Conservation (phyloP, 1,284 basidiomycete genomes). For the Cryptococcus hybrid region DNA sequence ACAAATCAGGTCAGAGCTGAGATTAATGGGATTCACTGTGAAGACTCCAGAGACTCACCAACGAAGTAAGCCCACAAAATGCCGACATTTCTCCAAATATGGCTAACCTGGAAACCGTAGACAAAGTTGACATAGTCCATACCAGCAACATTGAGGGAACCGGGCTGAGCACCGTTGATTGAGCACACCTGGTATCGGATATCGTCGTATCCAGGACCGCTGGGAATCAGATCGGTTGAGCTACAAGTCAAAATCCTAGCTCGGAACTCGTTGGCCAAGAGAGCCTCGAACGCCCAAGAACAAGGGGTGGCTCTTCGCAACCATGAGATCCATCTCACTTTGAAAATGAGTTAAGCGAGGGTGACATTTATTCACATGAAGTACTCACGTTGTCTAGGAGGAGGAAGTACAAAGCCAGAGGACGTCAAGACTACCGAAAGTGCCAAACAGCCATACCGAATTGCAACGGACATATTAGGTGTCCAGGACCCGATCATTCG, state of each 20-base stretch:
- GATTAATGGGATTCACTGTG: conserved; percentile 35
- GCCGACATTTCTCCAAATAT: conserved; percentile 49
- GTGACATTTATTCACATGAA: conserved; percentile 10
- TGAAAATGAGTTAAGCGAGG: conserved; percentile 42
- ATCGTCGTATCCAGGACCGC: neutral
- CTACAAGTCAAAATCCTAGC: neutral
- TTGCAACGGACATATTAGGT: neutral
- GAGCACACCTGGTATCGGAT: conserved; percentile 52
- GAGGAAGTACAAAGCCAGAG: neutral
- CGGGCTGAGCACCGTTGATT: conserved; percentile 39
- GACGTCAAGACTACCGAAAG: conserved; percentile 33
- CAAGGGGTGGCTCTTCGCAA: conserved; percentile 57
- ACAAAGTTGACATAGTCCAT: conserved; percentile 48
- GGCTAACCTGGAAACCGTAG: conserved; percentile 38
- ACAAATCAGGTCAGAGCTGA: conserved; percentile 36
- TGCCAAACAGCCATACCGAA: neutral
- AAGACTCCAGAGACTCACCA: conserved; percentile 58
- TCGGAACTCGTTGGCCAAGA: neutral
- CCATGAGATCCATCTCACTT: conserved; percentile 55
- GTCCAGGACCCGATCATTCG: neutral
- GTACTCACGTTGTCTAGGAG: neutral
- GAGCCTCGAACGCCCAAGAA: neutral
- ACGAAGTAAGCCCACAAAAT: conserved; percentile 60
- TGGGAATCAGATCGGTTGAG: neutral
- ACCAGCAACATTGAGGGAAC: conserved; percentile 39